phyloP scores from a whole-genome alignment of 1,139 yeast genomes.

The Sugiyamaella paludigena region DNA sequence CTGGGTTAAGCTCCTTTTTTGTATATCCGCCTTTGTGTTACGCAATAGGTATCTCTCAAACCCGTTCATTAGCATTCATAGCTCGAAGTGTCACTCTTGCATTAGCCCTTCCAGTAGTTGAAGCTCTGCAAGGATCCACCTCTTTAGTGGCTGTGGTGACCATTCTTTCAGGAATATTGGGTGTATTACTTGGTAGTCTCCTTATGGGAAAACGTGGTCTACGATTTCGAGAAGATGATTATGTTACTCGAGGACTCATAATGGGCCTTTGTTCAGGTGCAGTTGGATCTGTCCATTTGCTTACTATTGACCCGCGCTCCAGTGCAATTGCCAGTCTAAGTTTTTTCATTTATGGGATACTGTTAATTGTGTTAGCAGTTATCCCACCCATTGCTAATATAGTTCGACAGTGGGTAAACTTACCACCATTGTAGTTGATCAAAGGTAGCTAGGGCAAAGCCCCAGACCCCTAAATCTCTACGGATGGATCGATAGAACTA shows the following conservation, averaged over 20 bases:
- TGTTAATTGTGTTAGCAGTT: constrained; percentile 68
- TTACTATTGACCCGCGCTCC: constrained; percentile 71
- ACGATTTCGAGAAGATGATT: constrained; percentile 60
- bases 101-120: constrained; percentile 69
- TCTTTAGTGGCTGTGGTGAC: constrained; percentile 79
- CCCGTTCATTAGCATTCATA: constrained; percentile 67
- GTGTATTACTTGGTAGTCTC: constrained; percentile 66
- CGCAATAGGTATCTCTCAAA: constrained; percentile 59
- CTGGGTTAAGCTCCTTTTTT: constrained; percentile 60
- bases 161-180: constrained; percentile 71
- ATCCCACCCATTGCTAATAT: constrained; percentile 47
- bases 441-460: neutral
- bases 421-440: constrained; percentile 11
- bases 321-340: constrained; percentile 74
- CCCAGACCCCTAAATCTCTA: neutral
- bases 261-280: constrained; percentile 80
- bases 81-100: constrained; percentile 84
- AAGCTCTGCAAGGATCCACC: constrained; percentile 62
- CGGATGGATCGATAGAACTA: neutral
- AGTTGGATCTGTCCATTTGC: constrained; percentile 72
- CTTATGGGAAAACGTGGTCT: constrained; percentile 43
- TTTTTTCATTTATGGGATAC: constrained; percentile 69
- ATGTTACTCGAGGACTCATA: constrained; percentile 71
- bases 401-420: constrained; percentile 36
- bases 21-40: constrained; percentile 67